Percentiles rank a stretch among this genome's conserved stretches.
Evolutionary conservation across 495 filamentous ascomycete species (phyloP).

Genomic region (Clavariopsis aquatica): DNA sequence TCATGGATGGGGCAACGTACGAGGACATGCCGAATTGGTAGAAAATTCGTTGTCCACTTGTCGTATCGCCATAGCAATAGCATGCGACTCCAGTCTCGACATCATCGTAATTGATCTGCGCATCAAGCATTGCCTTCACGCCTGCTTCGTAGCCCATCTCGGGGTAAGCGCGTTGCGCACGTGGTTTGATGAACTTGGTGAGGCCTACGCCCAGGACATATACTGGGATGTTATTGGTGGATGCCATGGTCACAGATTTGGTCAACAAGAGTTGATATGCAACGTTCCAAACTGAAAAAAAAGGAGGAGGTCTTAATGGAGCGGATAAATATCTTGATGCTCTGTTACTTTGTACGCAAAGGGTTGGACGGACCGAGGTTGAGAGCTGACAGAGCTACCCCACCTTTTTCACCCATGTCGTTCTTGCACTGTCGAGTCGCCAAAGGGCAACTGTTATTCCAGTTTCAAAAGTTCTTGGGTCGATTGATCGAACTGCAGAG

Average conservation of each 20-base stretch:
- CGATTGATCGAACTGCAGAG: no score
- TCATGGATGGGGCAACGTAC: slow-evolving; percentile 59
- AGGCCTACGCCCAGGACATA: slow-evolving; percentile 96
- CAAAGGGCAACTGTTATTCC: neutral
- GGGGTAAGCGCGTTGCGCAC: slow-evolving; percentile 80
- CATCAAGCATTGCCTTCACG: slow-evolving; percentile 91
- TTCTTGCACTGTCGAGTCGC: neutral
- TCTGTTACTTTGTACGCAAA: neutral
- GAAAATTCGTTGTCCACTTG: slow-evolving; percentile 91
- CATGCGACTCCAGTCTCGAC: slow-evolving; percentile 91
- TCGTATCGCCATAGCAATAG: slow-evolving; percentile 93
- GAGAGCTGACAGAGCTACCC: slow-evolving; percentile 1
- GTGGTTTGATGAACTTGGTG: slow-evolving; percentile 97
- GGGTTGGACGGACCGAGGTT: slow-evolving; percentile 3
- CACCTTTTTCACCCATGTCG: neutral
- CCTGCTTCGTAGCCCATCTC: slow-evolving; percentile 92
- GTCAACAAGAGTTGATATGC: neutral
- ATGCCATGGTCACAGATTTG: slow-evolving; percentile 4
- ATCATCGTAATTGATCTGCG: slow-evolving; percentile 90
- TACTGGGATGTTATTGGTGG: slow-evolving; percentile 47
- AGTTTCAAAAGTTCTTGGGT: neutral
- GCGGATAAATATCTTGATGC: neutral
- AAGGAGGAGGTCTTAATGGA: neutral
- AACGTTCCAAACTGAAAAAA: neutral
- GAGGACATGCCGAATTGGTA: slow-evolving; percentile 96